Percentiles rank a stretch among this genome's conserved stretches.
These are phyloP conservation scores for Apostasia ramifera DNA, from an alignment of 106 monocot species.

Conservation along the genomic window DNA sequence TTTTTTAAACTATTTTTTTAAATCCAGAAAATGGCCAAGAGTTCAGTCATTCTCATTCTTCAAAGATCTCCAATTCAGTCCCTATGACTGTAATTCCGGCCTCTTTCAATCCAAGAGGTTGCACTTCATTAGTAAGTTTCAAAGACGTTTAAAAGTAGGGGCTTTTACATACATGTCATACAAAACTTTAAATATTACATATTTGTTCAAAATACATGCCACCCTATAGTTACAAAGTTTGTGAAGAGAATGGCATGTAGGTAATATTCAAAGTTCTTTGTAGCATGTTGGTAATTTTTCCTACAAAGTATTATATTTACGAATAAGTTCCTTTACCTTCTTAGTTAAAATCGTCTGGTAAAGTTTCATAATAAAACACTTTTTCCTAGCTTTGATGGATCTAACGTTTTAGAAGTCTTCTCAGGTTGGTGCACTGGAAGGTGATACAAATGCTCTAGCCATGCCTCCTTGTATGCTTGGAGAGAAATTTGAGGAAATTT, in stretches of 20 bases:
- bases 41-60: background rate
- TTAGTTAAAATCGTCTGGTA: too few species aligned
- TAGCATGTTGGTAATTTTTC: too few species aligned
- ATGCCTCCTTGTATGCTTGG: conserved; percentile 58
- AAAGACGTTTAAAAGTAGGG: background rate
- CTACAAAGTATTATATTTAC: too few species aligned
- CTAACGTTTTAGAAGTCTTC: conserved; percentile 10
- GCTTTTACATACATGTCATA: too few species aligned
- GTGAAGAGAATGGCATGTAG: too few species aligned
- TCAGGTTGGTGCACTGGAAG: conserved; percentile 14
- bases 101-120: conserved; percentile 32
- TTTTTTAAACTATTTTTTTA: conserved; percentile 3
- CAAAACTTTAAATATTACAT: too few species aligned
- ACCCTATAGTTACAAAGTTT: too few species aligned
- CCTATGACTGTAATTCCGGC: conserved; percentile 9
- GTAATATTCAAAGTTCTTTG: too few species aligned
- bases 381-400: conserved; percentile 18
- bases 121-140: conserved; percentile 43
- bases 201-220: too few species aligned
- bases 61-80: conserved; percentile 2
- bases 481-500: conserved; percentile 66
- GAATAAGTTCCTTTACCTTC: too few species aligned
- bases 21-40: conserved; percentile 7
- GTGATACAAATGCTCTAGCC: conserved; percentile 23
- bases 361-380: background rate